Evolutionary conservation across 371 early-diverging fungal species (phyloP).

Genomic region (Actinomortierella ambigua): DNA sequence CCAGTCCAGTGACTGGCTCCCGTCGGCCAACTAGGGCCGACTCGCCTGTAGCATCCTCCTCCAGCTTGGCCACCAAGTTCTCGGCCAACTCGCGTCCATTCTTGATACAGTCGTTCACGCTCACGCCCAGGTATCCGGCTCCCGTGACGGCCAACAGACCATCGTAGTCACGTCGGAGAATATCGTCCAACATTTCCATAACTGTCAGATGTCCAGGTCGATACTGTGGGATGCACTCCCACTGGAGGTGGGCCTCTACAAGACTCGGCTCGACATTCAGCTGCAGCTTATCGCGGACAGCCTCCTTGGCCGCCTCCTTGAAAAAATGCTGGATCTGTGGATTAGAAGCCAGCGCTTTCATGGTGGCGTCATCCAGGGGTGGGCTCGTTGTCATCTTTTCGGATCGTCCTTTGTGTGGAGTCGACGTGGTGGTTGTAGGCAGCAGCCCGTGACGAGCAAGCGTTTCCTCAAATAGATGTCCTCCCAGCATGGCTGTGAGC

Average conservation of each 20-base stretch:
- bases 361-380: too few species aligned
- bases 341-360: neutral
- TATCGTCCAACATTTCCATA: slow-evolving; percentile 64
- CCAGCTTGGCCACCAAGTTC: slow-evolving; percentile 23
- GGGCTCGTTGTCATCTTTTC: too few species aligned
- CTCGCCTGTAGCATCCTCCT: slow-evolving; percentile 27
- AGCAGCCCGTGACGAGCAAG: slow-evolving; percentile 7
- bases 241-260: slow-evolving; percentile 60
- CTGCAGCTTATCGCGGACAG: slow-evolving; percentile 59
- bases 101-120: slow-evolving; percentile 86
- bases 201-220: slow-evolving; percentile 78
- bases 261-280: slow-evolving; percentile 60
- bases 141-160: slow-evolving; percentile 77
- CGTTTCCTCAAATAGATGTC: slow-evolving; percentile 68
- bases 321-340: slow-evolving; percentile 12
- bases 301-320: slow-evolving; percentile 47
- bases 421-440: slow-evolving; percentile 1
- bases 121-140: slow-evolving; percentile 84
- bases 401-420: too few species aligned
- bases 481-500: slow-evolving; percentile 93
- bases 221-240: slow-evolving; percentile 92
- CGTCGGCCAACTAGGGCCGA: slow-evolving; percentile 31
- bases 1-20: slow-evolving; percentile 40
- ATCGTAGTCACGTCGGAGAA: slow-evolving; percentile 50
- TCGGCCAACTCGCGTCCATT: slow-evolving; percentile 72